Evolutionary conservation across 805 yeast species (phyloP).

Genomic region (Nakazawaea pomicola): DNA sequence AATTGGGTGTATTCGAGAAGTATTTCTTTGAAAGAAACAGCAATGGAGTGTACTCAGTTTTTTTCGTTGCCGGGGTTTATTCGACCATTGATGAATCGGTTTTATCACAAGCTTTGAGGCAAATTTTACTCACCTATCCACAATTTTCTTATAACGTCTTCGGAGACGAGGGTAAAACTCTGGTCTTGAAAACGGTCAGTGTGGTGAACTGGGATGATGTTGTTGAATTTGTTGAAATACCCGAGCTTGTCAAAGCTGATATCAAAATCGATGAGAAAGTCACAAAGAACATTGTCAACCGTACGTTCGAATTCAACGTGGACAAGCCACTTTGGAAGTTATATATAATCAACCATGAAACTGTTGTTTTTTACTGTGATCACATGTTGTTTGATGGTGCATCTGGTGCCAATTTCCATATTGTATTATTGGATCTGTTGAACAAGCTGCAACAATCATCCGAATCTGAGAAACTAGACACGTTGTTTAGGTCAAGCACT

Average conservation of each 20-base stretch:
- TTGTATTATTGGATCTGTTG: conserved; percentile 19
- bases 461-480: conserved; percentile 4
- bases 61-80: conserved; percentile 9
- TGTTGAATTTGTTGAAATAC: conserved; percentile 1
- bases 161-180: background rate
- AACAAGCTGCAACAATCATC: conserved; percentile 12
- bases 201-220: conserved; percentile 3
- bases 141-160: background rate
- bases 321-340: conserved; percentile 20
- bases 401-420: conserved; percentile 26
- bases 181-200: background rate
- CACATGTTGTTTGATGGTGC: conserved; percentile 31
- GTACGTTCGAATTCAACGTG: background rate
- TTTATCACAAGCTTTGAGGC: conserved; percentile 14
- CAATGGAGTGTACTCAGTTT: conserved; percentile 1
- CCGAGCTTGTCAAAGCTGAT: background rate
- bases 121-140: conserved; percentile 14
- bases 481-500: conserved; percentile 9
- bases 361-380: conserved; percentile 21
- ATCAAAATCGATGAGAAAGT: background rate
- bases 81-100: background rate
- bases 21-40: conserved; percentile 9
- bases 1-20: conserved; percentile 5
- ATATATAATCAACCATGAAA: conserved; percentile 14
- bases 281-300: background rate